A percentile compares a stretch with the other conserved stretches of the same genome.
Conservation (phyloP, 805 yeast species). For the Lachancea lanzarotensis region DNA sequence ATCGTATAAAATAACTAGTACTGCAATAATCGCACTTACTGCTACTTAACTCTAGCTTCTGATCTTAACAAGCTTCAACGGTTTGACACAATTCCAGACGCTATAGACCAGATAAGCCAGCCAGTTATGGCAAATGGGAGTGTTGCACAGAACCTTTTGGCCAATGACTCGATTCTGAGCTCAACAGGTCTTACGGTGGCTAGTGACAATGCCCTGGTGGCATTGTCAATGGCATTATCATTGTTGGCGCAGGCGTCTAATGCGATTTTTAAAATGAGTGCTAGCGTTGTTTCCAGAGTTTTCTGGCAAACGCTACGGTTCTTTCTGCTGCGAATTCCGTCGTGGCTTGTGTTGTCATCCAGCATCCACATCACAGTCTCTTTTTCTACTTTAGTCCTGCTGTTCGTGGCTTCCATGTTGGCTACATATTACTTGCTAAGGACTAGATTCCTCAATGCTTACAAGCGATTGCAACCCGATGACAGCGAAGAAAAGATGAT, state of each 20-base stretch:
- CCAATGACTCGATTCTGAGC: slow-evolving; percentile 4
- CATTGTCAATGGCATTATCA: slow-evolving; percentile 1
- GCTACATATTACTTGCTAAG: slow-evolving; percentile 6
- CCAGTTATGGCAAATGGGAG: slow-evolving; percentile 1
- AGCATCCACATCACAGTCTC: slow-evolving; percentile 6
- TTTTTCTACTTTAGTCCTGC: slow-evolving; percentile 3
- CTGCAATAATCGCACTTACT: too few relatives aligned
- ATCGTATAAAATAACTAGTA: too few relatives aligned
- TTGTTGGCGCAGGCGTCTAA: slow-evolving; percentile 6
- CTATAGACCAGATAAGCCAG: neutral
- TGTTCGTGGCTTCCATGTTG: slow-evolving; percentile 1
- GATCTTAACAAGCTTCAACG: too few relatives aligned
- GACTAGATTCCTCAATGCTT: slow-evolving; percentile 6
- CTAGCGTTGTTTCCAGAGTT: neutral
- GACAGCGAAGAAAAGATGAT: slow-evolving; percentile 5
- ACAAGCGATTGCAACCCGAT: slow-evolving; percentile 7
- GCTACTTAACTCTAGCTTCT: too few relatives aligned
- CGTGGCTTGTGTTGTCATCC: slow-evolving; percentile 4
- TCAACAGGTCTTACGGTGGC: slow-evolving; percentile 3
- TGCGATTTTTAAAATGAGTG: neutral
- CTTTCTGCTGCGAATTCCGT: slow-evolving; percentile 7
- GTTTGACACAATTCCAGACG: neutral
- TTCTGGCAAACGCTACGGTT: slow-evolving; percentile 1
- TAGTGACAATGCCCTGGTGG: slow-evolving; percentile 2
- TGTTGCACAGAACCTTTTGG: slow-evolving; percentile 2